These are phyloP conservation scores for Hemileia vastatrix DNA, from an alignment of 1,284 basidiomycete genomes.

Conservation along the genomic window DNA sequence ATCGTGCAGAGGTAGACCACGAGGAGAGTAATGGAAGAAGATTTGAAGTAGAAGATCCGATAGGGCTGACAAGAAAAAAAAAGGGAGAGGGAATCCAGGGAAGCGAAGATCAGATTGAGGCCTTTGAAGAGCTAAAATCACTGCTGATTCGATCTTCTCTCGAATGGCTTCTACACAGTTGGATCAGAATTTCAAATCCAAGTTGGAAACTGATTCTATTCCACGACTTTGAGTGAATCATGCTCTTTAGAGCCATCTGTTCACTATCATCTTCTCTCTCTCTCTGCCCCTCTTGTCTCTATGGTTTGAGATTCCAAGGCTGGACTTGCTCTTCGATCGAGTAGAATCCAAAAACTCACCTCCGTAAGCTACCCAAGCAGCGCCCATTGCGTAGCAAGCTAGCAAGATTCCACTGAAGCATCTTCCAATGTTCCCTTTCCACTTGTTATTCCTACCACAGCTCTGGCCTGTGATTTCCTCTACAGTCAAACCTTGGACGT, in stretches of 20 bases:
- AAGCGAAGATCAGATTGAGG: background rate
- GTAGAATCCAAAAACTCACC: slow-evolving; percentile 8
- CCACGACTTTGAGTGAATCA: too few species aligned
- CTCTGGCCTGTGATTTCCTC: slow-evolving; percentile 37
- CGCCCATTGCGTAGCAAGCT: slow-evolving; percentile 36
- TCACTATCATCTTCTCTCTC: too few species aligned
- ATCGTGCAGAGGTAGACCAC: slow-evolving; percentile 35
- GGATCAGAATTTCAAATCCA: too few species aligned
- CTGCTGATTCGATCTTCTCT: too few species aligned
- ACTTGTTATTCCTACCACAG: slow-evolving; percentile 37
- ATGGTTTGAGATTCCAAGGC: too few species aligned
- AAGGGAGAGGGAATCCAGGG: background rate
- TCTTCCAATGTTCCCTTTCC: slow-evolving; percentile 37
- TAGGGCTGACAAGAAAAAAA: slow-evolving; percentile 24
- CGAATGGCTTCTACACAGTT: too few species aligned
- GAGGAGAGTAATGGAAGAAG: slow-evolving; percentile 36
- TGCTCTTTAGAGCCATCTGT: too few species aligned
- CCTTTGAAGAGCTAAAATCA: too few species aligned
- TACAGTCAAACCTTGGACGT: slow-evolving; percentile 36
- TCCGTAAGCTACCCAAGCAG: slow-evolving; percentile 40
- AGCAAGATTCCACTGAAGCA: slow-evolving; percentile 31
- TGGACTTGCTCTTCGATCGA: too few species aligned
- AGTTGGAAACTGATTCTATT: too few species aligned
- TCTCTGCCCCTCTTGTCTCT: too few species aligned
- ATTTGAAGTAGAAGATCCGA: slow-evolving; percentile 39